Evolutionary conservation across 1,139 yeast genomes (phyloP).

Genomic region (Zygoascus sp.): DNA sequence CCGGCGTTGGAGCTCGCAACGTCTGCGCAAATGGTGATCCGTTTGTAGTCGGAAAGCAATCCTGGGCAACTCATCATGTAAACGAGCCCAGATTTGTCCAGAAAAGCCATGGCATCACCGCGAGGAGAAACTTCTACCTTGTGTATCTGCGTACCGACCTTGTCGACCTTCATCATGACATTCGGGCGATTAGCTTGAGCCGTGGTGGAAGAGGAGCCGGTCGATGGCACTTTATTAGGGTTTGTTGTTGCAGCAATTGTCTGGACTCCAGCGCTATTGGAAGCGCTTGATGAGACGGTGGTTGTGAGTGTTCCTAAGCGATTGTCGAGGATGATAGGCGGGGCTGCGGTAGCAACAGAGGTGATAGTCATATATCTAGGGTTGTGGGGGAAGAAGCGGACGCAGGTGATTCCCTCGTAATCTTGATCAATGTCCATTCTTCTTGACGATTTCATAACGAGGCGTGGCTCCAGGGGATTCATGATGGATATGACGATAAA

Average conservation of each 20-base stretch:
- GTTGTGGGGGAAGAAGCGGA: conserved; percentile 64
- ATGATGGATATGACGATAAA: conserved; percentile 70
- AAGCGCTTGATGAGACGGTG: conserved; percentile 1
- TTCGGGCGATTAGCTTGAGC: conserved; percentile 46
- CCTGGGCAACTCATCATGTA: conserved; percentile 63
- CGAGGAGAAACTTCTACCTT: conserved; percentile 73
- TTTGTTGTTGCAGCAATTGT: conserved; percentile 12
- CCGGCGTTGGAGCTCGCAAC: conserved; percentile 64
- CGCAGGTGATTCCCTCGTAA: conserved; percentile 82
- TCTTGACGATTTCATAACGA: conserved; percentile 60
- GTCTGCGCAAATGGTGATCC: conserved; percentile 70
- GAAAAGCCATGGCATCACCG: conserved; percentile 77
- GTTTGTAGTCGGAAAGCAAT: conserved; percentile 41
- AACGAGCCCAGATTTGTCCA: conserved; percentile 73
- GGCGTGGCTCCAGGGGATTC: conserved; percentile 61
- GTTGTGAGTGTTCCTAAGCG: conserved; percentile 37
- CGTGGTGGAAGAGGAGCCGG: conserved; percentile 18
- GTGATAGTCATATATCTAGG: conserved; percentile 51
- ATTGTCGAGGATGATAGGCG: conserved; percentile 59
- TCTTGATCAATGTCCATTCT: conserved; percentile 61
- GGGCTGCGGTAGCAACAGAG: conserved; percentile 52
- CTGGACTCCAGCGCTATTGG: conserved; percentile 4
- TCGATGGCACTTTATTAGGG: conserved; percentile 18
- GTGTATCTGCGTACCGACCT: conserved; percentile 79
- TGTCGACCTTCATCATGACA: conserved; percentile 57